Base-by-base conservation (phyloP, 2,329 filamentous ascomycete species). In the Hypoxylon sp. region DNA sequence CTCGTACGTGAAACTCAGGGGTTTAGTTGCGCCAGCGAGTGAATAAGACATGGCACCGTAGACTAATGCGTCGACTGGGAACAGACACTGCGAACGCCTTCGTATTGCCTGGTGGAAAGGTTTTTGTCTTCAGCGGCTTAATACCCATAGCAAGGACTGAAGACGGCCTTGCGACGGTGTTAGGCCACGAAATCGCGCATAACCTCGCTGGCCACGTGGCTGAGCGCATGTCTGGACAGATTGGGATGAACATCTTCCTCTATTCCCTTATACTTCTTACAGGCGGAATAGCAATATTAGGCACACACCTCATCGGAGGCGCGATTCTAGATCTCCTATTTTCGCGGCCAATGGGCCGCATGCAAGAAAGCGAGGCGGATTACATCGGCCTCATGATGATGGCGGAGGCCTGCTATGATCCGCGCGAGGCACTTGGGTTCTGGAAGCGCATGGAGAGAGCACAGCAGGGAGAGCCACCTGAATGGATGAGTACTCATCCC, bases 381-480 rank as follows among this genome's bases (percentile, higher is more conserved):
- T 93, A 92, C 74, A 93, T 95, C 53, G 92, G 92, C 0, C 79
- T 95, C 35, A 89, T 95, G 86, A 92, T 95, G 86, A 95, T 95
- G 91, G 89, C 92, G 0, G 88, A 93, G 80, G 91, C 90, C 27
- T 95, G 92, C 81, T 95, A 92, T 77, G 85, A 93, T 68, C 92
- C 92, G 0, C 80, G 85, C 11, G 88, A 89, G 67, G 92, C 92
- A 0, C 82, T 91, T 48, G 83, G 82, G 0, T 88, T 95, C 66
- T 93, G 89, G 90, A 79, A 85, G 76, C 81, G 89, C 55, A 92
- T 93, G 89, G 88, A 91, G 69, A 77, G 78, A 42, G 77, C 80
- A 1, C 80, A 81, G 27, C 79, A 85, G 50, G 74, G 76, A 4
- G 84, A 86, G 62, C 84, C 88, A 35, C 92, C 92, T 0, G 90